Evolutionary conservation across 306 rosid species (phyloP).

Genomic region (Pterocarpus santalinus): DNA sequence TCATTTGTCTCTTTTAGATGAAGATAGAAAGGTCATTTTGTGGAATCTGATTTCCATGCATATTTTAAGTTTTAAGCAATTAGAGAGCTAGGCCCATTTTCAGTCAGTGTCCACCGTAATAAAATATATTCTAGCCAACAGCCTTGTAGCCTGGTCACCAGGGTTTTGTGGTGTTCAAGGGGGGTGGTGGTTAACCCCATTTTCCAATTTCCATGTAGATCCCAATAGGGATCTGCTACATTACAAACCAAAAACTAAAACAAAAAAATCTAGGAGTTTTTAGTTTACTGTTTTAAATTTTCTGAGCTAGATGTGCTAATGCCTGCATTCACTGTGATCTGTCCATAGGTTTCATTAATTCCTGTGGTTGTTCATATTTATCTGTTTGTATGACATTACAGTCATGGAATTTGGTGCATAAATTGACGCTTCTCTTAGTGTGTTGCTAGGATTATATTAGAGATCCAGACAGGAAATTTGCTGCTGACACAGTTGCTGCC

Average conservation of each 20-base stretch:
- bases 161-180: not conserved
- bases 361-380: conserved; percentile 14
- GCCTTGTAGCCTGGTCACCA: not conserved
- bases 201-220: not conserved
- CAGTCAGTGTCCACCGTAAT: not conserved
- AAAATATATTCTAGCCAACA: not conserved
- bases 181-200: no score
- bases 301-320: conserved; percentile 23
- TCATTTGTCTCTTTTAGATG: not conserved
- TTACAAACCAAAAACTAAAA: not conserved
- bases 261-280: not conserved
- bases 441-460: conserved; percentile 91
- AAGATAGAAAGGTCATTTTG: not conserved
- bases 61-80: not conserved
- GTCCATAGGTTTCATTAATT: conserved; percentile 22
- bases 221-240: not conserved
- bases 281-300: not conserved
- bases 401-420: conserved; percentile 44
- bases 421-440: conserved; percentile 58
- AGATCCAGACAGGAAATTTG: conserved; percentile 94
- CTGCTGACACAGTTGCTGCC: conserved; percentile 92
- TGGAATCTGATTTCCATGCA: not conserved
- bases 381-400: conserved; percentile 26
- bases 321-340: conserved; percentile 25
- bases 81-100: not conserved